These are phyloP conservation scores for Theobroma grandiflorum DNA, from an alignment of 441 rosid species.

Conservation along the genomic window DNA sequence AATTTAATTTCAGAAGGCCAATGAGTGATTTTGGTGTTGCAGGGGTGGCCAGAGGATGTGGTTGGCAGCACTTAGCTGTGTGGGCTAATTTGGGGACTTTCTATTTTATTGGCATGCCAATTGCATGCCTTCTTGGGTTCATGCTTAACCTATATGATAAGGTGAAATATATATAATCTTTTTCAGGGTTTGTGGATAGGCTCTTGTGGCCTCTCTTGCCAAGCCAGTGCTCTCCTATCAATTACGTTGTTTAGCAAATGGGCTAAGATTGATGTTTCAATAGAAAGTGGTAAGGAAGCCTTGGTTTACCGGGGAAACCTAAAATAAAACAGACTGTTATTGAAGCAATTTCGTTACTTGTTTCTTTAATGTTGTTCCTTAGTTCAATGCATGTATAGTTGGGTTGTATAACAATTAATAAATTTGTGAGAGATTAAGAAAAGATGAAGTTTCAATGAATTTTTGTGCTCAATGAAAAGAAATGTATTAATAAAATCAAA, in stretches of 20 bases:
- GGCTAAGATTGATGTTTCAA: conserved; percentile 36
- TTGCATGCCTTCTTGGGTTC: conserved; percentile 55
- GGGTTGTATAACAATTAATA: no score
- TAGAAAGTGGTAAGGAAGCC: background rate
- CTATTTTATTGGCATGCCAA: conserved; percentile 59
- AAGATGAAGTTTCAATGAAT: no score
- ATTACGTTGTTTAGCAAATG: conserved; percentile 53
- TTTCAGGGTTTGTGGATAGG: conserved; percentile 73
- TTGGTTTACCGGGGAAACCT: no score
- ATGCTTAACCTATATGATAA: conserved; percentile 49
- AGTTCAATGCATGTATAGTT: no score
- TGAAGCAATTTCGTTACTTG: no score
- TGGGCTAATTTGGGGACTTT: conserved; percentile 51
- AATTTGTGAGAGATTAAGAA: no score
- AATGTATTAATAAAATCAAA: no score
- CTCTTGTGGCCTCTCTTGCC: conserved; percentile 57
- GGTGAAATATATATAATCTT: conserved; percentile 38
- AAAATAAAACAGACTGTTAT: no score
- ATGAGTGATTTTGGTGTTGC: background rate
- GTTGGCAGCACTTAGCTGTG: conserved; percentile 66
- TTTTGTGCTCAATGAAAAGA: no score
- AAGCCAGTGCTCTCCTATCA: conserved; percentile 46
- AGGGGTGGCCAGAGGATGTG: conserved; percentile 78
- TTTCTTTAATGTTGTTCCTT: no score
- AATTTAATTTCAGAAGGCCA: background rate